Percentiles rank a stretch among this genome's conserved stretches.
These are phyloP conservation scores for Fusarium buharicum DNA, from an alignment of 2,329 filamentous ascomycete species.

Conservation along the genomic window DNA sequence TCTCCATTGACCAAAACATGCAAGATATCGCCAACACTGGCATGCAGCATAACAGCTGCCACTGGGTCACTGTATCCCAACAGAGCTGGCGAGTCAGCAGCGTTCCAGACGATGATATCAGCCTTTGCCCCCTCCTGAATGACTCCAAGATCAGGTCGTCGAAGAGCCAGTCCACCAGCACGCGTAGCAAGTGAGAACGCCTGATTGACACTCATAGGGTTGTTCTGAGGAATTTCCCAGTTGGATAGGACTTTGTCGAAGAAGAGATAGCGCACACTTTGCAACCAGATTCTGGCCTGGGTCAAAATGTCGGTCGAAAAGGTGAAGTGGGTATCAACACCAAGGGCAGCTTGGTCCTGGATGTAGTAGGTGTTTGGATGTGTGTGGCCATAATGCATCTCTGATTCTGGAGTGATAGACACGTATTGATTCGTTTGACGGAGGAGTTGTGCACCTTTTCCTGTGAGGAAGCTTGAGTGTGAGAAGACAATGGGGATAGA, in stretches of 20 bases:
- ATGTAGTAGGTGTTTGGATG: constrained; percentile 57
- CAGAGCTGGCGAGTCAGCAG: constrained; percentile 57
- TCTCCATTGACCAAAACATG: constrained; percentile 58
- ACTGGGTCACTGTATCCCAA: constrained; percentile 66
- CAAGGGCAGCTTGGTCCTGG: constrained; percentile 63
- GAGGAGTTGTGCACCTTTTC: constrained; percentile 54
- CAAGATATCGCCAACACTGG: constrained; percentile 62
- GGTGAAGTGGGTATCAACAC: constrained; percentile 65
- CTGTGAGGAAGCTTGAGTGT: constrained; percentile 59
- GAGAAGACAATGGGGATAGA: constrained; percentile 62
- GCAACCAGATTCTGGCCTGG: constrained; percentile 66
- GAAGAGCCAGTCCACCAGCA: constrained; percentile 61
- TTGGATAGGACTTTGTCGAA: constrained; percentile 53
- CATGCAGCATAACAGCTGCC: constrained; percentile 66
- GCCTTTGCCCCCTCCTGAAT: constrained; percentile 62
- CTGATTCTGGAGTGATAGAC: constrained; percentile 68
- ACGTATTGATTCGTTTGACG: constrained; percentile 63
- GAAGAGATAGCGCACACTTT: constrained; percentile 54
- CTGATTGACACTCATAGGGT: constrained; percentile 64
- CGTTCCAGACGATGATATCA: constrained; percentile 64
- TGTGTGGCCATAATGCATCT: constrained; percentile 67
- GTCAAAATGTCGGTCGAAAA: constrained; percentile 62
- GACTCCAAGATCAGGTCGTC: constrained; percentile 62
- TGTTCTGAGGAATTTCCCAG: constrained; percentile 58
- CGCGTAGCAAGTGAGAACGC: constrained; percentile 66